Evolutionary conservation across 1,284 basidiomycete genomes (phyloP).

Genomic region (Athelia sp.): DNA sequence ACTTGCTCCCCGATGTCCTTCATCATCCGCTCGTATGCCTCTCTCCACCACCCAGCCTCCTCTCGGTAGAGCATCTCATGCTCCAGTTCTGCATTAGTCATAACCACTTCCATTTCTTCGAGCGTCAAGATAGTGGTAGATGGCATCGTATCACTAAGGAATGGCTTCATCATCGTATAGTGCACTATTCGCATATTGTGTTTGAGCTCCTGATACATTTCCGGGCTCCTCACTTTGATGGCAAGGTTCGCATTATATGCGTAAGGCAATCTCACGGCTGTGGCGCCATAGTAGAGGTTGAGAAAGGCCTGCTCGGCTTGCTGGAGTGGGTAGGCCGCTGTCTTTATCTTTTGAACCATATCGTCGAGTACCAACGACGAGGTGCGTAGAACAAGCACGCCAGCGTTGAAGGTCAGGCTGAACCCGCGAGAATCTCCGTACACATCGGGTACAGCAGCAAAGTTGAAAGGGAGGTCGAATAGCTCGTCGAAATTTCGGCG

Average conservation of each 20-base stretch:
- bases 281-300: slow-evolving; percentile 37
- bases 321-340: slow-evolving; percentile 26
- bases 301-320: slow-evolving; percentile 42
- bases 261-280: slow-evolving; percentile 33
- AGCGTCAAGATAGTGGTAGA: slow-evolving; percentile 18
- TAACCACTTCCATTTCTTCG: slow-evolving; percentile 18
- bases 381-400: slow-evolving; percentile 34
- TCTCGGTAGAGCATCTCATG: slow-evolving; percentile 21
- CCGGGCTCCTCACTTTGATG: slow-evolving; percentile 30
- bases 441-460: slow-evolving; percentile 40
- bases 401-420: slow-evolving; percentile 36
- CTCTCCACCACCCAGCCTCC: slow-evolving; percentile 30
- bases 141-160: slow-evolving; percentile 20
- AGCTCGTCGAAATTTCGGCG: slow-evolving; percentile 39
- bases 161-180: slow-evolving; percentile 38
- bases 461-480: slow-evolving; percentile 35
- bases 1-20: not conserved
- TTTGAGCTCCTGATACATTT: slow-evolving; percentile 29
- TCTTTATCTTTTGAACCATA: slow-evolving; percentile 30
- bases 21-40: slow-evolving; percentile 24
- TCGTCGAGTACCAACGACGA: slow-evolving; percentile 25
- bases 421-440: slow-evolving; percentile 27
- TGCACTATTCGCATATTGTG: slow-evolving; percentile 34
- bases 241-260: slow-evolving; percentile 42
- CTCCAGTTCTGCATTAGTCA: slow-evolving; percentile 14